These are phyloP conservation scores for Glomus cerebriforme DNA, from an alignment of 192 early-diverging fungal genomes.

Conservation along the genomic window DNA sequence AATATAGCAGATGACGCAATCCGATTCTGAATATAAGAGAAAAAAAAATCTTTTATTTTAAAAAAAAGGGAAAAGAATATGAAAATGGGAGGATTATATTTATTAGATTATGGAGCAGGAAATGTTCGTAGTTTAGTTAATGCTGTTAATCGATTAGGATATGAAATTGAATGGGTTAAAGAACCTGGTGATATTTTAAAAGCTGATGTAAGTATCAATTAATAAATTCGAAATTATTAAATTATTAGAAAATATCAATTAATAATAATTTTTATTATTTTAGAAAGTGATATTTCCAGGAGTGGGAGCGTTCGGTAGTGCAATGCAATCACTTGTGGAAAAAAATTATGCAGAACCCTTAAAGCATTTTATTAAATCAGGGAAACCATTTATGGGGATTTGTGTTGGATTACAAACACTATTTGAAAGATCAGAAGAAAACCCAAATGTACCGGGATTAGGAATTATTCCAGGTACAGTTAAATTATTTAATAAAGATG, in stretches of 20 bases:
- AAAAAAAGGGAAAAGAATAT: neutral
- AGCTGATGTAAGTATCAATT: slow-evolving; percentile 71
- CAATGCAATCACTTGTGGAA: slow-evolving; percentile 73
- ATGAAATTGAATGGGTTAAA: slow-evolving; percentile 76
- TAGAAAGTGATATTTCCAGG: slow-evolving; percentile 99
- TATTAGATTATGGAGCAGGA: slow-evolving; percentile 99
- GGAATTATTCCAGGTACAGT: slow-evolving; percentile 79
- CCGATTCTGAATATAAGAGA: no score
- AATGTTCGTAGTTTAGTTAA: slow-evolving; percentile 97
- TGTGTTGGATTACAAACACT: slow-evolving; percentile 98
- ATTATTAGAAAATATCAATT: neutral
- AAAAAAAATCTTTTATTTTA: neutral
- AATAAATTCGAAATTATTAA: neutral
- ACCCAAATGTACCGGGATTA: slow-evolving; percentile 74
- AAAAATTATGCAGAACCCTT: slow-evolving; percentile 84
- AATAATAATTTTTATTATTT: neutral
- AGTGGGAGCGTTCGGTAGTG: slow-evolving; percentile 95
- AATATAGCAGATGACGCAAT: no score
- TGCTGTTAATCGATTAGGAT: slow-evolving; percentile 88
- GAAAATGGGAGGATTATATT: slow-evolving; percentile 61
- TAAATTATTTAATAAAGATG: slow-evolving; percentile 61
- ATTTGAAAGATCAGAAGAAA: slow-evolving; percentile 91
- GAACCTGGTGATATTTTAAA: slow-evolving; percentile 79
- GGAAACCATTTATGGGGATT: slow-evolving; percentile 96
- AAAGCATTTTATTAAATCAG: slow-evolving; percentile 78